Conservation (phyloP, 2,329 filamentous ascomycete species). For the Exophiala dermatitidis region DNA sequence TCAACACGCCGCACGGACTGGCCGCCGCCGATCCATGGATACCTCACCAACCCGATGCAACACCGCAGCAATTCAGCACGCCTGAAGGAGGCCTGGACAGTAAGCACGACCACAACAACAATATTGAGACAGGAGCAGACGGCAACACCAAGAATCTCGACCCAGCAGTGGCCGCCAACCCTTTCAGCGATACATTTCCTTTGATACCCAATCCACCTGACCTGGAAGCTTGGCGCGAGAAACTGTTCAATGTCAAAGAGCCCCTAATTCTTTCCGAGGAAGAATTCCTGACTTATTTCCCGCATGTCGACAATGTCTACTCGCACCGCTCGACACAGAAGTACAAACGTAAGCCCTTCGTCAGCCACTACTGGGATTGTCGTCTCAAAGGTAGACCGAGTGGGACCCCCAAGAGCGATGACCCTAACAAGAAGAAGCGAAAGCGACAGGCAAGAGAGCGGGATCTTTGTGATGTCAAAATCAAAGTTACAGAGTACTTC, state of each 20-base stretch:
- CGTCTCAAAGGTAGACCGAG: constrained; percentile 71
- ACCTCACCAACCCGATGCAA: constrained; percentile 1
- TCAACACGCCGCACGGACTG: constrained; percentile 17
- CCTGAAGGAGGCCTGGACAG: not conserved
- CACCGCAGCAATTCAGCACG: not conserved
- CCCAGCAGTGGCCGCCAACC: constrained; percentile 15
- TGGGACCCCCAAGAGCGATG: constrained; percentile 65
- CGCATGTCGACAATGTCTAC: constrained; percentile 77
- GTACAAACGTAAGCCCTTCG: constrained; percentile 75
- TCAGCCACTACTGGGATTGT: constrained; percentile 81
- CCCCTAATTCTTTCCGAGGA: constrained; percentile 65
- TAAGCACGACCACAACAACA: not conserved
- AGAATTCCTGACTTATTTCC: constrained; percentile 72
- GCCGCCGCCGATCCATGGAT: constrained; percentile 19
- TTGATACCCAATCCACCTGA: constrained; percentile 57
- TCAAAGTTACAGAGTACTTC: constrained; percentile 76
- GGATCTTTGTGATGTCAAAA: constrained; percentile 79
- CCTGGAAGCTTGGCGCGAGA: constrained; percentile 62
- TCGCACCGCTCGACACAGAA: constrained; percentile 74
- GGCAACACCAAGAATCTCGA: constrained; percentile 1
- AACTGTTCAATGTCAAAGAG: constrained; percentile 67
- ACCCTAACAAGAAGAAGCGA: constrained; percentile 74
- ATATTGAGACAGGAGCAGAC: constrained; percentile 3
- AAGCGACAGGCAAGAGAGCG: constrained; percentile 67
- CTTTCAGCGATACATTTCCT: constrained; percentile 22